Percentiles rank a stretch among this genome's conserved stretches.
These are phyloP conservation scores for Cryptococcus amylolentus DNA, from an alignment of 1,284 basidiomycete species.

Conservation along the genomic window DNA sequence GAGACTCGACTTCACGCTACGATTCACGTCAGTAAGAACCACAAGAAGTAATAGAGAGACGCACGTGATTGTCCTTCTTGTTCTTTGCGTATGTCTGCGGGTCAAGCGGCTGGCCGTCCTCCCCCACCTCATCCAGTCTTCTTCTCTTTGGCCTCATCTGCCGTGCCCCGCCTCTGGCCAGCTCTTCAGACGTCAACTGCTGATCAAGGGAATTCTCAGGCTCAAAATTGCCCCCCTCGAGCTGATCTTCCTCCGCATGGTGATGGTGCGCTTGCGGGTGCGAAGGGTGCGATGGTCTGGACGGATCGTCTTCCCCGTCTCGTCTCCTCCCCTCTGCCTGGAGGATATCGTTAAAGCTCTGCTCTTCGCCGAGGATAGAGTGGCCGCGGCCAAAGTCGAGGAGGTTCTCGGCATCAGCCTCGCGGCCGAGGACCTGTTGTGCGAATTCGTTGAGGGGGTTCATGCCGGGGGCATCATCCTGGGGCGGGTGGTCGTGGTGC, in stretches of 20 bases:
- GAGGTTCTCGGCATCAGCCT: slow-evolving; percentile 15
- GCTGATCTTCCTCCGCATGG: background rate
- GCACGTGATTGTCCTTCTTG: slow-evolving; percentile 46
- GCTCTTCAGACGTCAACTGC: background rate
- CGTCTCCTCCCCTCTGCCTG: slow-evolving; percentile 6
- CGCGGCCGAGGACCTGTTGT: slow-evolving; percentile 14
- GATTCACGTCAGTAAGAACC: background rate
- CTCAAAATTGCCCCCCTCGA: too few relatives aligned
- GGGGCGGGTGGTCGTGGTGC: background rate
- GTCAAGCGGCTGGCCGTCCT: slow-evolving; percentile 21
- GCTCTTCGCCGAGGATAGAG: slow-evolving; percentile 12
- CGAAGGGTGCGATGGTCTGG: background rate
- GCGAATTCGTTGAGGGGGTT: slow-evolving; percentile 18
- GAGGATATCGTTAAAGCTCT: slow-evolving; percentile 14
- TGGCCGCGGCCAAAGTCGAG: slow-evolving; percentile 13
- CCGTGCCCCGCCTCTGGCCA: background rate
- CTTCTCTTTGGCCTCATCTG: slow-evolving; percentile 1
- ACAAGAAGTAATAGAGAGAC: slow-evolving; percentile 9
- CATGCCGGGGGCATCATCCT: background rate
- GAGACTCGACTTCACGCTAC: slow-evolving; percentile 95
- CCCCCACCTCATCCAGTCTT: slow-evolving; percentile 1
- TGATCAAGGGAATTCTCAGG: background rate
- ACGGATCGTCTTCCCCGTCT: background rate
- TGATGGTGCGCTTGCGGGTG: background rate
- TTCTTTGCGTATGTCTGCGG: slow-evolving; percentile 28